phyloP scores from a whole-genome alignment of 2,329 filamentous ascomycete species.

The Tolypocladium paradoxum region DNA sequence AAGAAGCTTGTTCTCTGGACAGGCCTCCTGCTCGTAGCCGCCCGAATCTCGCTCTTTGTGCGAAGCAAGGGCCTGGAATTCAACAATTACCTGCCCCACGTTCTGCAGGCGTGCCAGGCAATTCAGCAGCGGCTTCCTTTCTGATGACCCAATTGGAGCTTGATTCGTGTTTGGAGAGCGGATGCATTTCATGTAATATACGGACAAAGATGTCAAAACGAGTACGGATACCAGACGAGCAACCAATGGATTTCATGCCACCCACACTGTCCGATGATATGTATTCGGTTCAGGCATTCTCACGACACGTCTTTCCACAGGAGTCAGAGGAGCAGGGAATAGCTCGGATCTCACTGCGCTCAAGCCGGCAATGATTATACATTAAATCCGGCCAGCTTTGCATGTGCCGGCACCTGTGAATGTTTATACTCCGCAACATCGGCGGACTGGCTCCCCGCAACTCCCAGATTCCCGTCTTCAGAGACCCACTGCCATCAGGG shows the following conservation, averaged over 20 bases:
- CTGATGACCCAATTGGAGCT: neutral
- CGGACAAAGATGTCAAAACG: neutral
- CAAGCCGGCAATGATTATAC: neutral
- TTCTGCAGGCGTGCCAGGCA: neutral
- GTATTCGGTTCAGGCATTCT: neutral
- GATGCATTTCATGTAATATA: neutral
- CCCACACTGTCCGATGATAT: neutral
- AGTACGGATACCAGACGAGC: neutral
- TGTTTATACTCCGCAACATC: neutral
- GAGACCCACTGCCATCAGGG: neutral
- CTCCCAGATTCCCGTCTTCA: no score
- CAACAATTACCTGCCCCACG: neutral
- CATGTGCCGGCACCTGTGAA: neutral
- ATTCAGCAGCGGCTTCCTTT: neutral
- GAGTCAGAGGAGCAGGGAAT: neutral
- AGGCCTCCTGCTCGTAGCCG: neutral
- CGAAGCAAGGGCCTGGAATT: neutral
- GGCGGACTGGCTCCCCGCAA: neutral
- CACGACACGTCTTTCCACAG: neutral
- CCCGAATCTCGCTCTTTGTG: neutral
- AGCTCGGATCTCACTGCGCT: neutral
- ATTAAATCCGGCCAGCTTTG: neutral
- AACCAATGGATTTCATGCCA: neutral
- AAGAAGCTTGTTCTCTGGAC: conserved; percentile 1
- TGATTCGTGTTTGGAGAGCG: neutral